Conservation (phyloP, 345 rosid species). For the Rubroshorea leprosula region DNA sequence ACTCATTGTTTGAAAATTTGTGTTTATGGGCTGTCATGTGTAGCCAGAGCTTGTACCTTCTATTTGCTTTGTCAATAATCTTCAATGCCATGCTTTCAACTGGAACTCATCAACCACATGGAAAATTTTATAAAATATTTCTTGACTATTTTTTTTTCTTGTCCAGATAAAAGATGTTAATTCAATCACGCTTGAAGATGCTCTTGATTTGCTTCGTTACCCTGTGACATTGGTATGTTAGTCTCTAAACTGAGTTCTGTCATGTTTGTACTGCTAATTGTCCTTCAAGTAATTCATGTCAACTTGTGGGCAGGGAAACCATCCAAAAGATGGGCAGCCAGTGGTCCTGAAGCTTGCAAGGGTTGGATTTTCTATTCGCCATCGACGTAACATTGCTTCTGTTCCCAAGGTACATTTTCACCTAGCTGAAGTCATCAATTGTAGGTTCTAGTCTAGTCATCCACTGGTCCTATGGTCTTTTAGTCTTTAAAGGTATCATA, state of each 20-base stretch:
- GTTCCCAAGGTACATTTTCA: constrained; percentile 70
- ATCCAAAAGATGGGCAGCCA: constrained; percentile 81
- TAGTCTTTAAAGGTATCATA: too few species aligned
- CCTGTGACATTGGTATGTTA: constrained; percentile 72
- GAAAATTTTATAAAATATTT: constrained; percentile 4
- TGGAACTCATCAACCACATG: background rate
- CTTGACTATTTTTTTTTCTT: constrained; percentile 6
- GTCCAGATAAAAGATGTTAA: constrained; percentile 61
- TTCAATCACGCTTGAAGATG: constrained; percentile 64
- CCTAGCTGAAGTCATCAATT: background rate
- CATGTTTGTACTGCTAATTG: constrained; percentile 12
- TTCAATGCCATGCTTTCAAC: too few species aligned
- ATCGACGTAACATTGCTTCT: constrained; percentile 69
- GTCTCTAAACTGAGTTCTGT: constrained; percentile 1
- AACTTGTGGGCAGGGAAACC: constrained; percentile 58
- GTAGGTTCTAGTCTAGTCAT: background rate
- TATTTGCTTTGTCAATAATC: too few species aligned
- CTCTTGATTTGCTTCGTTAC: constrained; percentile 67
- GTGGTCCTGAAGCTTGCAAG: constrained; percentile 59
- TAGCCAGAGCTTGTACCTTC: too few species aligned
- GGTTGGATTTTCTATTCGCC: constrained; percentile 58
- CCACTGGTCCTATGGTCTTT: background rate
- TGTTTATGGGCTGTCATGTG: too few species aligned
- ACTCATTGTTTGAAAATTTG: too few species aligned
- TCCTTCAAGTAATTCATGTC: constrained; percentile 8